These are phyloP conservation scores for Dimocarpus longan DNA, from an alignment of 345 rosid species.

Conservation along the genomic window DNA sequence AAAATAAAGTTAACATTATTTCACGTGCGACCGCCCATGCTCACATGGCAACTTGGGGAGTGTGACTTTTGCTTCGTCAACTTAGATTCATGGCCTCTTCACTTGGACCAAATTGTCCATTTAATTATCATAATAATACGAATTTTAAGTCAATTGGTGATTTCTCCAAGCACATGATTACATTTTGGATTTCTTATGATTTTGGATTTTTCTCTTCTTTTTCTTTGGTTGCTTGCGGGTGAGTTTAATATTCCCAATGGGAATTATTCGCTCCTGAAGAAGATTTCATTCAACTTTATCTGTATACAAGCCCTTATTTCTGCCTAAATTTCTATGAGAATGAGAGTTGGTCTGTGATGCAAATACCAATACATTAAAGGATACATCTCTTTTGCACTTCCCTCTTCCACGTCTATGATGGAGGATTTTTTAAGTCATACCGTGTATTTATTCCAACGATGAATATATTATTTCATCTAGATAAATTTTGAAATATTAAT, in stretches of 20 bases:
- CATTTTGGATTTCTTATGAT: background rate
- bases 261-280: background rate
- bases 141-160: background rate
- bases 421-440: too few species aligned
- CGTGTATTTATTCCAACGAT: too few species aligned
- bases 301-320: background rate
- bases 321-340: too few species aligned
- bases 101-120: background rate
- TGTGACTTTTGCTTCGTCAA: background rate
- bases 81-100: background rate
- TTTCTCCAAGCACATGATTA: constrained; percentile 1
- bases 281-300: background rate
- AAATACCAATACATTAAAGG: too few species aligned
- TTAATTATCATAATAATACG: background rate
- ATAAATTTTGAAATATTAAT: too few species aligned
- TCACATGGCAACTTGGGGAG: constrained; percentile 3
- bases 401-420: too few species aligned
- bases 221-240: background rate
- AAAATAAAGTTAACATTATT: background rate
- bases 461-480: too few species aligned
- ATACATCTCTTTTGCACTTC: too few species aligned
- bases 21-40: constrained; percentile 5
- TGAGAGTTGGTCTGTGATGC: too few species aligned
- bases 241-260: background rate
- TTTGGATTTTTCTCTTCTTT: background rate